Base-by-base conservation (phyloP, 2,329 filamentous ascomycete genomes). In the Colletotrichum coccodes region DNA sequence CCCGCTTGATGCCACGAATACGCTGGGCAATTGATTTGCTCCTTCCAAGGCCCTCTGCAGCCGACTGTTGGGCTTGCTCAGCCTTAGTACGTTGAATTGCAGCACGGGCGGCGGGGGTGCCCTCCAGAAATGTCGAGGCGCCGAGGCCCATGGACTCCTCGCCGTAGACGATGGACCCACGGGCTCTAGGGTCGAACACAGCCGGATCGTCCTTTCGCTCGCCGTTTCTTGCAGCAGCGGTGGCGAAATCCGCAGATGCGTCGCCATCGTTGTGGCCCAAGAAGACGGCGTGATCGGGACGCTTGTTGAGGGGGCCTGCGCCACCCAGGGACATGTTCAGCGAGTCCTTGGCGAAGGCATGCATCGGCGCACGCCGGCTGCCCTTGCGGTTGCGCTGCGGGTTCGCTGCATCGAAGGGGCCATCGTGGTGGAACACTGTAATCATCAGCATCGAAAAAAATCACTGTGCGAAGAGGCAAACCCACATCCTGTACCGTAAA, bases 21-120 rank as follows among this genome's bases (percentile, higher is more conserved):
- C 95, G 93, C 78, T 98, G 94, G 3, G 94, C 96, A 69, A 99
- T 85, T 32, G 95, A 98, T 84, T 98, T 98, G 86, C 98, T 98
- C 69, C 96, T 91, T 73, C 92, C 90, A 47, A 99, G 81, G 6
- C 92, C 92, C 7, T 83, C 82, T 26, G 86, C 80, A 62, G 82
- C 77, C 32, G 77, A 73, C 66, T 87, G 86, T 52, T 91, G 88
- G 21, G 86, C 87, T 70, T 93, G 81, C 74, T 91, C 94, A 36
- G 88, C 91, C 75, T 95, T 89, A 57, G 90, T 90, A 70, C 92
- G 90, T 77, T 93, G 89, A 61, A 97, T 93, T 21, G 92, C 93
- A 8, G 90, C 88, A 73, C 90, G 90, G 32, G 95, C 92, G 32
- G 95, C 96, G 16, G 96, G 95, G 1, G 96, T 92, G 40, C 96